Evolutionary conservation across 2,329 filamentous ascomycete species (phyloP), one percentile per base, ranked within the genome.

Genomic region (Stachybotrys echinatus): DNA sequence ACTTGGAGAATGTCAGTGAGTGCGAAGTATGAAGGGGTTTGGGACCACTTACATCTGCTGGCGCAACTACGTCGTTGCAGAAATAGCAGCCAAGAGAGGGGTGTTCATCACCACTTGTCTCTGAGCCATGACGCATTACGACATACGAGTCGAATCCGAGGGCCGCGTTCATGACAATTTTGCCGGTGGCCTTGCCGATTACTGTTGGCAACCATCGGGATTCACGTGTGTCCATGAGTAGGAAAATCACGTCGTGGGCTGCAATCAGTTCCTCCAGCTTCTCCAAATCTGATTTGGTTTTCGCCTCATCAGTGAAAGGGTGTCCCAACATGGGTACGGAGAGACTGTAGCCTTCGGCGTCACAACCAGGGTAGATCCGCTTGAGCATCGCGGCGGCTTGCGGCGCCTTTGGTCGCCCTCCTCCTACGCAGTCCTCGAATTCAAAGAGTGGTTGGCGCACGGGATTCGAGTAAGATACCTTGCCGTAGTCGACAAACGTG

Each of bases 151-250:
- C 94, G 62, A 99, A 99, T 0, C 94, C 94, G 3, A 99, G 78
- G 2, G 94, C 94, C 7, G 92, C 91, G 66, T 97, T 99, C 80
- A 99, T 87, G 21, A 99, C 92, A 55, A 97, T 89, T 72, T 99
- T 99, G 31, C 87, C 88, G 2, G 85, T 82, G 3, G 92, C 86
- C 69, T 97, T 99, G 39, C 88, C 92, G 85, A 99, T 96, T 17
- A 99, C 83, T 0, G 92, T 97, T 1, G 94, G 94, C 39, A 99
- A 75, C 94, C 94, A 99, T 56, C 94, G 79, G 44, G 89, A 94
- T 70, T 99, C 94, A 54, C 94, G 79, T 10, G 91, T 95, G 61
- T 97, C 92, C 90, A 97, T 96, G 5, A 99, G 80, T n/a, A 99
- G 75, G 65, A 99, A 99, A 22, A 99, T 85, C 18, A 81, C 92